These are phyloP conservation scores for Fusarium stilboides DNA, from an alignment of 2,329 filamentous ascomycete genomes.

Conservation along the genomic window DNA sequence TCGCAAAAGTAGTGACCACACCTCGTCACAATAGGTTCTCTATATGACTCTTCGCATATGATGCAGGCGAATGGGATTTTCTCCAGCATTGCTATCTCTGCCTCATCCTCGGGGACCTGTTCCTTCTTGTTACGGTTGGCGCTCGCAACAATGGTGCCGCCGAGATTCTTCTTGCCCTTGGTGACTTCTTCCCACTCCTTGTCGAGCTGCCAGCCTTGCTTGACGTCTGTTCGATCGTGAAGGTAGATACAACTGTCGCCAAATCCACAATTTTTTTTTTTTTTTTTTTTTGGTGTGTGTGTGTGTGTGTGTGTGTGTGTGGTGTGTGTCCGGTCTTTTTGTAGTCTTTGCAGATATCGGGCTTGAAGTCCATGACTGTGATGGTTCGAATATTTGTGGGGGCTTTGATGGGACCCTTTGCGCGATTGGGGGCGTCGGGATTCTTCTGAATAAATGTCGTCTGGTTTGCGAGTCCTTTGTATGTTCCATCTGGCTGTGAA, in stretches of 20 bases:
- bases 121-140: conserved; percentile 63
- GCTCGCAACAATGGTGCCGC: conserved; percentile 74
- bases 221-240: conserved; percentile 83
- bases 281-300: too few relatives aligned
- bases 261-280: conserved; percentile 51
- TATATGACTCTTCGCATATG: conserved; percentile 86
- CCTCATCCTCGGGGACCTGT: conserved; percentile 60
- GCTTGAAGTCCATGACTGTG: conserved; percentile 90
- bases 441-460: conserved; percentile 85
- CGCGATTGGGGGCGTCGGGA: conserved; percentile 77
- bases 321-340: conserved; percentile 80
- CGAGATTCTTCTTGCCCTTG: conserved; percentile 76
- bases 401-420: conserved; percentile 89
- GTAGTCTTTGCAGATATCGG: conserved; percentile 91
- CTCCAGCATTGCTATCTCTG: conserved; percentile 81
- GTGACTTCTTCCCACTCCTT: conserved; percentile 91
- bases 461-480: conserved; percentile 82
- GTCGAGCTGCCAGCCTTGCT: conserved; percentile 96
- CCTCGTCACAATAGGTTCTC: conserved; percentile 85
- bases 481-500: conserved; percentile 73
- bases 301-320: too few relatives aligned
- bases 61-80: conserved; percentile 92
- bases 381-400: conserved; percentile 92
- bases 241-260: conserved; percentile 77
- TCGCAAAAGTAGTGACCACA: conserved; percentile 98